A percentile compares a stretch with the other conserved stretches of the same genome.
phyloP scores from a whole-genome alignment of 192 early-diverging fungal genomes.

The Coemansia sp. region DNA sequence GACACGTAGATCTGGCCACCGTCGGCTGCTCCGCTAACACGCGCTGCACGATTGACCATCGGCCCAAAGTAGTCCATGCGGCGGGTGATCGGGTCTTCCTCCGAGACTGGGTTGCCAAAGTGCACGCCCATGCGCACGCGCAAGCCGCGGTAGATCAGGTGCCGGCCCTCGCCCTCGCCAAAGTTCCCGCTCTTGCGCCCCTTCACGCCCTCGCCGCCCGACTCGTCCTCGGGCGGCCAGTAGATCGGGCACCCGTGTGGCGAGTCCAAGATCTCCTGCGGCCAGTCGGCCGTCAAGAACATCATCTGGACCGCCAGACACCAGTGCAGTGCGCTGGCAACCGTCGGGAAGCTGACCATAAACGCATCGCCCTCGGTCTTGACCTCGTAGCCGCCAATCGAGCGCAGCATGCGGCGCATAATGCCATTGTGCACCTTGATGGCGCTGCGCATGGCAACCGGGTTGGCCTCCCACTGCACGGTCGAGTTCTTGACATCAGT shows the following conservation, averaged over 20 bases:
- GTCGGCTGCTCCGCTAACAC: conserved; percentile 81
- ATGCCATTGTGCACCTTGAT: conserved; percentile 82
- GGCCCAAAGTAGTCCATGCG: conserved; percentile 98
- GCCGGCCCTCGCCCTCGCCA: conserved; percentile 26
- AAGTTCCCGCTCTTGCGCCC: conserved; percentile 13
- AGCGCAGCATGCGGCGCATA: conserved; percentile 78
- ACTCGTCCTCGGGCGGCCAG: conserved; percentile 52
- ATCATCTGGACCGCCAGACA: conserved; percentile 83
- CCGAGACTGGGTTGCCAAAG: conserved; percentile 82
- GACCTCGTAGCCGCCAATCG: conserved; percentile 89
- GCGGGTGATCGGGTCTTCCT: conserved; percentile 82
- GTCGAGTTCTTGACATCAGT: conserved; percentile 96
- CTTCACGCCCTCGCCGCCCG: conserved; percentile 5
- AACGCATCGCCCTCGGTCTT: conserved; percentile 96
- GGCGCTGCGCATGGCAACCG: conserved; percentile 78
- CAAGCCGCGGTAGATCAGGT: conserved; percentile 77
- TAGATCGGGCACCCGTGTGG: conserved; percentile 74
- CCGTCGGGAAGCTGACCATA: conserved; percentile 88
- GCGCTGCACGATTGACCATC: conserved; percentile 84
- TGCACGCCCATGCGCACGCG: conserved; percentile 95
- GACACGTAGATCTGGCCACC: conserved; percentile 88
- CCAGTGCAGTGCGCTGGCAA: conserved; percentile 80
- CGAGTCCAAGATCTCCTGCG: conserved; percentile 75
- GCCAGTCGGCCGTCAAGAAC: conserved; percentile 83
- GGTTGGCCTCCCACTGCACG: conserved; percentile 84